Conservation (phyloP, 2,329 filamentous ascomycete genomes). For the Thermoascus crustaceus region DNA sequence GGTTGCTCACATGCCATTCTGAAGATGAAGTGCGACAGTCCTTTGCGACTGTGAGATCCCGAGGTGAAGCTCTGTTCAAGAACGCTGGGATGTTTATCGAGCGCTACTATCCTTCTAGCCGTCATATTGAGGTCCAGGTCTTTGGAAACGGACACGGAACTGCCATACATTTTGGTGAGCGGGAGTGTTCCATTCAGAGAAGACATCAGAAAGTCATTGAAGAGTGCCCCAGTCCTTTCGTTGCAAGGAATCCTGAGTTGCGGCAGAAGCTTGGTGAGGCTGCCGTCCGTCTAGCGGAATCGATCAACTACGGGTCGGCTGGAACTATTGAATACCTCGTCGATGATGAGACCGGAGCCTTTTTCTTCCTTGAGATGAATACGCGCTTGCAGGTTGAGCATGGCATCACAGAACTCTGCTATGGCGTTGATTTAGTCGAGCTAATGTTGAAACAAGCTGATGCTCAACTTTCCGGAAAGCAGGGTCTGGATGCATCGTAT, state of each 20-base stretch:
- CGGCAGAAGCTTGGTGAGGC: constrained; percentile 55
- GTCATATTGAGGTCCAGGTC: constrained; percentile 85
- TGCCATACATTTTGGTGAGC: constrained; percentile 75
- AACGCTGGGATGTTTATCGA: constrained; percentile 80
- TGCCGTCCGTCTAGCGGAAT: constrained; percentile 58
- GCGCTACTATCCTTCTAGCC: constrained; percentile 67
- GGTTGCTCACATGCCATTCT: constrained; percentile 65
- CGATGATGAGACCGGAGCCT: constrained; percentile 70
- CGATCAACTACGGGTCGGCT: constrained; percentile 65
- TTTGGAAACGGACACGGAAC: constrained; percentile 76
- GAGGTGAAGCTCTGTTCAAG: constrained; percentile 72
- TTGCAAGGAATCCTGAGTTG: constrained; percentile 47
- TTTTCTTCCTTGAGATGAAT: constrained; percentile 60
- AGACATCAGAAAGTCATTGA: constrained; percentile 88
- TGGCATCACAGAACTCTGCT: constrained; percentile 50
- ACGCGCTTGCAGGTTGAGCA: constrained; percentile 53
- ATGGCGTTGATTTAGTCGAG: constrained; percentile 46
- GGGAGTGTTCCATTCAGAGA: constrained; percentile 80
- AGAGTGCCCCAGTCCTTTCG: constrained; percentile 72
- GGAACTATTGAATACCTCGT: constrained; percentile 89
- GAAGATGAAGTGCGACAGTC: constrained; percentile 63
- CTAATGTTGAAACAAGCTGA: constrained; percentile 51
- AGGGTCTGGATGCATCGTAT: constrained; percentile 35
- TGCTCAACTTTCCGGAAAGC: constrained; percentile 38
- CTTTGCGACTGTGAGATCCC: constrained; percentile 62